Evolutionary conservation across 257 asterid species (phyloP).

Genomic region (Solanum pinnatisectum): DNA sequence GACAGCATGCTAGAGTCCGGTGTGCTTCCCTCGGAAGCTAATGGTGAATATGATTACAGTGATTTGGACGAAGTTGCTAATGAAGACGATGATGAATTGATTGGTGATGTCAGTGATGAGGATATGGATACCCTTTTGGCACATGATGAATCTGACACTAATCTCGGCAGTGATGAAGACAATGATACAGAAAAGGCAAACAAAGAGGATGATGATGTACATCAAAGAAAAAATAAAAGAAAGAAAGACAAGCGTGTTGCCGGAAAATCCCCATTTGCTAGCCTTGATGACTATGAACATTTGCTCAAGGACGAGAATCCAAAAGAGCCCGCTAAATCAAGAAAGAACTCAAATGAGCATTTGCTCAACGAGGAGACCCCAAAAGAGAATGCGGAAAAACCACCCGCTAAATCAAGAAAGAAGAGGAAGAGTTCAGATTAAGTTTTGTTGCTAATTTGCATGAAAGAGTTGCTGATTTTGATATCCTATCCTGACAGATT

Average conservation of each 20-base stretch:
- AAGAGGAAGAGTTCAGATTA: constrained; percentile 9
- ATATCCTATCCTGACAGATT: background rate
- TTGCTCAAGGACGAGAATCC: constrained; percentile 17
- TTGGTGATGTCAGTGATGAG: constrained; percentile 49
- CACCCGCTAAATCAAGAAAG: background rate
- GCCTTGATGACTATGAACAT: constrained; percentile 63
- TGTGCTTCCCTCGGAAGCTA: constrained; percentile 22
- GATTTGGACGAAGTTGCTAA: constrained; percentile 52
- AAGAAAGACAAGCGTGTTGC: constrained; percentile 15
- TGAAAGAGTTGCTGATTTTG: background rate
- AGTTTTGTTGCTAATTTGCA: background rate
- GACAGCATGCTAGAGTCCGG: constrained; percentile 42
- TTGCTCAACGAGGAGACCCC: background rate
- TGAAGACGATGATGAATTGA: constrained; percentile 71
- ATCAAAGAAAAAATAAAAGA: constrained; percentile 23
- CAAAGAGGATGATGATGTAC: constrained; percentile 13
- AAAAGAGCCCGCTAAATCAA: background rate
- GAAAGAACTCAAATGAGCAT: background rate
- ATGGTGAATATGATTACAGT: constrained; percentile 53
- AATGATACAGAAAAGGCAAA: constrained; percentile 22
- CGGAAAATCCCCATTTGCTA: constrained; percentile 58
- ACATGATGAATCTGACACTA: constrained; percentile 18
- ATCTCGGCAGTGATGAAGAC: constrained; percentile 17
- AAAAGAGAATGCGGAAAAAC: background rate
- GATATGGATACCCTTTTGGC: constrained; percentile 33